These are phyloP conservation scores for Peronospora belbahrii DNA, from an alignment of 352 stramenopile genomes.

Conservation along the genomic window DNA sequence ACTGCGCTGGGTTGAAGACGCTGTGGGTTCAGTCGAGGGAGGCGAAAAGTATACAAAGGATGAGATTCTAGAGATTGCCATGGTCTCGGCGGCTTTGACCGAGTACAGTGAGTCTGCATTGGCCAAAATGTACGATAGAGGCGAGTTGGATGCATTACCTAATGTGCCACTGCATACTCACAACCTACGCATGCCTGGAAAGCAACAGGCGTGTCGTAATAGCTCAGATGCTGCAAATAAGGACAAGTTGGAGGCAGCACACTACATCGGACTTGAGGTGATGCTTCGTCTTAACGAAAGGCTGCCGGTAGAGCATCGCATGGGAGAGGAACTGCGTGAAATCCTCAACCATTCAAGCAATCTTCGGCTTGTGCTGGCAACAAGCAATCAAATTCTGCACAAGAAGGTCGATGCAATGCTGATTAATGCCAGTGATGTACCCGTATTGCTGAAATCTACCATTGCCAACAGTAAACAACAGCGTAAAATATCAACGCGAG, in stretches of 20 bases:
- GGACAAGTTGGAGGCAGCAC: slow-evolving; percentile 30
- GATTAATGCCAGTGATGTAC: slow-evolving; percentile 12
- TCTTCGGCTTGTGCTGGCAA: slow-evolving; percentile 31
- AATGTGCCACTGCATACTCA: slow-evolving; percentile 35
- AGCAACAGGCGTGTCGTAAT: slow-evolving; percentile 36
- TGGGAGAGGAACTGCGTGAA: slow-evolving; percentile 35
- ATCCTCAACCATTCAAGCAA: slow-evolving; percentile 40
- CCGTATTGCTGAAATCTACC: neutral
- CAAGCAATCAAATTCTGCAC: slow-evolving; percentile 35
- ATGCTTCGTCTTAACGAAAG: slow-evolving; percentile 40
- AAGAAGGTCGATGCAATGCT: slow-evolving; percentile 39
- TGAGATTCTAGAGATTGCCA: slow-evolving; percentile 35
- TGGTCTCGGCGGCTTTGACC: slow-evolving; percentile 31
- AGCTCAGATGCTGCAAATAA: slow-evolving; percentile 31
- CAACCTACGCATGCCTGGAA: slow-evolving; percentile 26
- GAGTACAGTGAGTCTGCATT: slow-evolving; percentile 26
- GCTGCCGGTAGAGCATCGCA: slow-evolving; percentile 26
- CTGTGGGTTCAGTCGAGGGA: slow-evolving; percentile 19
- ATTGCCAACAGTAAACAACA: neutral
- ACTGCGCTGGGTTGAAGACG: slow-evolving; percentile 24
- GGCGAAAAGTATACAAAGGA: slow-evolving; percentile 24
- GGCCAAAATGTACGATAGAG: slow-evolving; percentile 22
- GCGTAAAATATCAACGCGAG: slow-evolving; percentile 15
- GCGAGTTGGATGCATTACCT: slow-evolving; percentile 26
- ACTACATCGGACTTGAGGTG: slow-evolving; percentile 42